Evolutionary conservation across 495 filamentous ascomycete genomes (phyloP), one percentile per base, ranked within the genome.

Genomic region (Penicillium dipodomyicola): DNA sequence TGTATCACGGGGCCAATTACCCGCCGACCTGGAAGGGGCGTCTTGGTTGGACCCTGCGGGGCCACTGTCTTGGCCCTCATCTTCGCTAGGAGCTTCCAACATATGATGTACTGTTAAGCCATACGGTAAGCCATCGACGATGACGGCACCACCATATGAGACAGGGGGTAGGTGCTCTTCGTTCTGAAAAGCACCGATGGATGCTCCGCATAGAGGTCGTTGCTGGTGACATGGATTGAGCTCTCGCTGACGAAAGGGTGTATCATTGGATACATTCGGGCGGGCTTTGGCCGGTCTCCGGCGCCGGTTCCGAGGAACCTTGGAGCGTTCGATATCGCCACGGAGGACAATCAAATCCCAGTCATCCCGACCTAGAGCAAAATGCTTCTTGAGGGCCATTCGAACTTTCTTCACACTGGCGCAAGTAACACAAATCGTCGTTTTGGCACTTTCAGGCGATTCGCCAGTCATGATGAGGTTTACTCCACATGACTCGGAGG

Each of bases 61-160:
- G 15, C 65, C 69, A 44, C 83, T 80, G 30, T 82, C 82, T n/a
- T 85, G 46, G 20, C 67, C 71, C 43, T 85, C 81, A 40, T 84
- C 82, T 15, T 86, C 81, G 27, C 87, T 88, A 5, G 88, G 88
- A 15, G 87, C 83, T 61, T 97, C 93, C 1, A 97, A 80, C 85
- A 97, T 90, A 67, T 97, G 93, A 61, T 97, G 93, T 3, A 97
- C 93, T 17, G 88, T 96, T 87, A 97, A 90, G 8, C 92, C 93
- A 65, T 90, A 94, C 1, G 87, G 83, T 59, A 87, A 82, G 50
- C 87, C 84, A 68, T 97, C 91, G 7, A 96, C 84, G 8, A 94
- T 73, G 40, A 97, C 82, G 1, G 96, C 77, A 14, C 93, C 93
- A 5, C 93, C 93, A 67, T 92, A 92, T 10, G 91, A 91, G 4